phyloP scores from a whole-genome alignment of 495 filamentous ascomycete species.

The Lindgomyces ingoldianus region DNA sequence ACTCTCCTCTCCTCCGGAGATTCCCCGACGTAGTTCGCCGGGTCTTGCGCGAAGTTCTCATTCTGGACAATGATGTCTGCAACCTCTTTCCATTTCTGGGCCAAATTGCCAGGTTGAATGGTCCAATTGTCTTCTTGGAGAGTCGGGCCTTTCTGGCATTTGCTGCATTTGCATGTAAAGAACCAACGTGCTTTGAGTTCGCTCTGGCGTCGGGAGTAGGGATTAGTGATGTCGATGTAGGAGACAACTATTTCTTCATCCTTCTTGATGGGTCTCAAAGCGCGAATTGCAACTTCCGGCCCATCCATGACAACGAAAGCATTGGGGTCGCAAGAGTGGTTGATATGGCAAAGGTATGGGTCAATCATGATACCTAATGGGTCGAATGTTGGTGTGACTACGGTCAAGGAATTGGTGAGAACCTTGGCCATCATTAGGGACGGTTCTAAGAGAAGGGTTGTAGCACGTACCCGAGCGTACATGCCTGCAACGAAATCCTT shows the following conservation, averaged over 20 bases:
- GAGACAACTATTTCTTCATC: constrained; percentile 67
- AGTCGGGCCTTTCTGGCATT: constrained; percentile 49
- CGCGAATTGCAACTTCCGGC: constrained; percentile 44
- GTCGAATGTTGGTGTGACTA: constrained; percentile 59
- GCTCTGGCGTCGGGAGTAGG: constrained; percentile 49
- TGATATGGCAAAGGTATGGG: constrained; percentile 58
- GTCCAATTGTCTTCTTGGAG: constrained; percentile 36
- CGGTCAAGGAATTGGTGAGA: constrained; percentile 59
- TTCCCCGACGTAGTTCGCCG: constrained; percentile 31
- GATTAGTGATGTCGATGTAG: constrained; percentile 65
- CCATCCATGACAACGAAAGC: constrained; percentile 65
- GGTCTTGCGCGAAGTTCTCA: constrained; percentile 1
- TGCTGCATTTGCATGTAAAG: constrained; percentile 64
- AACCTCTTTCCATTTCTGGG: constrained; percentile 12
- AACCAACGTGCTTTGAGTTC: constrained; percentile 62
- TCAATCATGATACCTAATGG: constrained; percentile 65
- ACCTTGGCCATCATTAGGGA: background rate
- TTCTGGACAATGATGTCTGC: constrained; percentile 21
- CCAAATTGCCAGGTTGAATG: constrained; percentile 20
- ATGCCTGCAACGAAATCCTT: constrained; percentile 25
- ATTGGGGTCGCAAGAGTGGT: constrained; percentile 74
- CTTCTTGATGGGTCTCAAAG: constrained; percentile 51
- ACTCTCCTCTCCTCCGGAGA: constrained; percentile 11
- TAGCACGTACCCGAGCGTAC: constrained; percentile 21
- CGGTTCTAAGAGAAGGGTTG: background rate